Conservation (phyloP, 225 moss, liverwort and hornwort species). For the Polytrichum formosum region DNA sequence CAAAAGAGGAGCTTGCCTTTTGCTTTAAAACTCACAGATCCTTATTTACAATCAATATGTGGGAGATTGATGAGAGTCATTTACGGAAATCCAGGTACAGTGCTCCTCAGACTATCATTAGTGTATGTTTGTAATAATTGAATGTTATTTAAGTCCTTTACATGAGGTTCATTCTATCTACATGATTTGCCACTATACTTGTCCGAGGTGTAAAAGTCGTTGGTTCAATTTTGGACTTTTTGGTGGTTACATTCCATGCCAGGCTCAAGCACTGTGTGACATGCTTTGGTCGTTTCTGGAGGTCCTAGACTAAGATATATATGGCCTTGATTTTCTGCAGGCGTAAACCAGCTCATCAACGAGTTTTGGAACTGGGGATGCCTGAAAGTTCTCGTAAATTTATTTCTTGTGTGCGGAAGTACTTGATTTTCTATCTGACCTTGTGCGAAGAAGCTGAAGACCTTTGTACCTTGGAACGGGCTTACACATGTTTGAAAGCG, state of each 20-base stretch:
- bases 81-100: constrained; percentile 76
- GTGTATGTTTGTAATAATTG: too few relatives aligned
- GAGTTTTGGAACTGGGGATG: constrained; percentile 90
- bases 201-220: too few relatives aligned
- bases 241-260: too few relatives aligned
- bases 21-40: constrained; percentile 97
- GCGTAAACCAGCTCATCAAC: constrained; percentile 85
- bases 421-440: constrained; percentile 82
- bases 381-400: constrained; percentile 96
- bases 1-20: constrained; percentile 96
- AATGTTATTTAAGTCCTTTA: too few relatives aligned
- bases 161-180: too few relatives aligned
- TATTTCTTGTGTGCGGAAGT: constrained; percentile 94
- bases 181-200: too few relatives aligned
- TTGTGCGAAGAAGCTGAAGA: constrained; percentile 94
- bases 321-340: constrained; percentile 23
- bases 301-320: too few relatives aligned
- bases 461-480: constrained; percentile 82
- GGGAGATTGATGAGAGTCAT: constrained; percentile 96
- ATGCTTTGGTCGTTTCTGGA: too few relatives aligned
- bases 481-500: constrained; percentile 75
- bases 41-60: constrained; percentile 96
- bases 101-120: not conserved
- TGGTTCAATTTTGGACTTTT: too few relatives aligned
- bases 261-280: too few relatives aligned